Percentiles rank a stretch among this genome's conserved stretches.
Conservation (phyloP, 83 land plant species). For the Isoetes engelmannii region DNA sequence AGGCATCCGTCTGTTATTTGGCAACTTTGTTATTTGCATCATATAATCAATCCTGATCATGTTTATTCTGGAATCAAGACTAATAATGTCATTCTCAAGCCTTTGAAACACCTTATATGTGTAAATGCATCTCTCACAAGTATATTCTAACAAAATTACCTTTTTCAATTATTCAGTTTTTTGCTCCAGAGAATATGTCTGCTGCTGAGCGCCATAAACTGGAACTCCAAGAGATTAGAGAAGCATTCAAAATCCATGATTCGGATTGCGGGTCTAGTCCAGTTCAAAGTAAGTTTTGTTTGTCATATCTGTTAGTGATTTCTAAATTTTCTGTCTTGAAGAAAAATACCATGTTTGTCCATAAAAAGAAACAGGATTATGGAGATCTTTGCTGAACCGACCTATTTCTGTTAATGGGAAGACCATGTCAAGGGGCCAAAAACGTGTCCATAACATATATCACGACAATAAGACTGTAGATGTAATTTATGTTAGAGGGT, state of each 20-base stretch:
- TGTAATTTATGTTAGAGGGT: no score
- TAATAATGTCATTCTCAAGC: no score
- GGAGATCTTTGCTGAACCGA: not conserved
- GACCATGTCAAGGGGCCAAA: not conserved
- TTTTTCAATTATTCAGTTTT: slow-evolving; percentile 47
- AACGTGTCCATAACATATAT: no score
- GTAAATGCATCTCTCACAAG: not conserved
- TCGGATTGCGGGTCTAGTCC: slow-evolving; percentile 84
- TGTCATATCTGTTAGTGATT: not conserved
- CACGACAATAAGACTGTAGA: no score
- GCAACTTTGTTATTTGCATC: no score
- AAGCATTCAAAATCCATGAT: slow-evolving; percentile 76
- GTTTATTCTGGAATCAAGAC: no score
- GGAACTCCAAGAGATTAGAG: slow-evolving; percentile 58
- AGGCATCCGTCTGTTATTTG: no score
- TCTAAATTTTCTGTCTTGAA: not conserved
- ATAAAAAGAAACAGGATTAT: not conserved
- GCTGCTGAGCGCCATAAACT: slow-evolving; percentile 68
- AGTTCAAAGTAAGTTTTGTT: slow-evolving; percentile 59
- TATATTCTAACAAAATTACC: not conserved
- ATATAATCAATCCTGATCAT: no score
- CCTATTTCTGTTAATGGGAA: not conserved
- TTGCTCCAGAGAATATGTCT: slow-evolving; percentile 71
- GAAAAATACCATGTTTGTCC: not conserved
- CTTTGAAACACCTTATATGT: no score